phyloP scores from a whole-genome alignment of 2,329 filamentous ascomycete genomes.

The Alternaria rosae region DNA sequence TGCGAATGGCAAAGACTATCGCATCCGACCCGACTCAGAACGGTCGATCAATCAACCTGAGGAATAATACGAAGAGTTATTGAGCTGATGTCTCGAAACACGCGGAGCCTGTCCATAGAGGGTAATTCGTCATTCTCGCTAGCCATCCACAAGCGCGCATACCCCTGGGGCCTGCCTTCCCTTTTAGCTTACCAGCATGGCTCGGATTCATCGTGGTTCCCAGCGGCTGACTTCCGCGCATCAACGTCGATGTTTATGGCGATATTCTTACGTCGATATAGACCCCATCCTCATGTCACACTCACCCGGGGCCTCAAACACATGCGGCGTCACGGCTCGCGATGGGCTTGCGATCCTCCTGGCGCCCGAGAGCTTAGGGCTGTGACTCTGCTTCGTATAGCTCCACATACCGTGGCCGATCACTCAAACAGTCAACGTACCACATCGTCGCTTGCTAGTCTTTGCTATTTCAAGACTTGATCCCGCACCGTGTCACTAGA shows the following conservation, averaged over 20 bases:
- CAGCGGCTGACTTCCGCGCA: not conserved
- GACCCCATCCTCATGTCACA: not conserved
- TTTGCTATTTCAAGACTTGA: slow-evolving; percentile 37
- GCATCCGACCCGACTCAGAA: not conserved
- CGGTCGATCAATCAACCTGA: not conserved
- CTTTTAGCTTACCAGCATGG: slow-evolving; percentile 9
- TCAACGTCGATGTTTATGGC: not conserved
- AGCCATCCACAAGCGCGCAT: not conserved
- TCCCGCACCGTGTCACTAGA: slow-evolving; percentile 33
- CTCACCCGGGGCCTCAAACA: not conserved
- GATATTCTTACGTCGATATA: not conserved
- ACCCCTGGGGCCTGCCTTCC: slow-evolving; percentile 4
- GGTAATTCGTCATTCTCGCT: not conserved
- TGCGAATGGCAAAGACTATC: not conserved
- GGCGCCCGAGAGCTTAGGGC: slow-evolving; percentile 10
- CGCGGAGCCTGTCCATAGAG: not conserved
- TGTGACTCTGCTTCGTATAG: slow-evolving; percentile 28
- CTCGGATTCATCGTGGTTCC: slow-evolving; percentile 6
- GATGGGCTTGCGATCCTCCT: slow-evolving; percentile 5
- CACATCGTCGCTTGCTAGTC: slow-evolving; percentile 35
- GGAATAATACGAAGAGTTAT: not conserved
- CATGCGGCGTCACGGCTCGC: not conserved
- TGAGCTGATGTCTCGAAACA: slow-evolving; percentile 13
- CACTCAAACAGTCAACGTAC: slow-evolving; percentile 31
- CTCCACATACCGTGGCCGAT: slow-evolving; percentile 29